These are phyloP conservation scores for Cladophialophora yegresii DNA, from an alignment of 2,329 filamentous ascomycete genomes.

Conservation along the genomic window DNA sequence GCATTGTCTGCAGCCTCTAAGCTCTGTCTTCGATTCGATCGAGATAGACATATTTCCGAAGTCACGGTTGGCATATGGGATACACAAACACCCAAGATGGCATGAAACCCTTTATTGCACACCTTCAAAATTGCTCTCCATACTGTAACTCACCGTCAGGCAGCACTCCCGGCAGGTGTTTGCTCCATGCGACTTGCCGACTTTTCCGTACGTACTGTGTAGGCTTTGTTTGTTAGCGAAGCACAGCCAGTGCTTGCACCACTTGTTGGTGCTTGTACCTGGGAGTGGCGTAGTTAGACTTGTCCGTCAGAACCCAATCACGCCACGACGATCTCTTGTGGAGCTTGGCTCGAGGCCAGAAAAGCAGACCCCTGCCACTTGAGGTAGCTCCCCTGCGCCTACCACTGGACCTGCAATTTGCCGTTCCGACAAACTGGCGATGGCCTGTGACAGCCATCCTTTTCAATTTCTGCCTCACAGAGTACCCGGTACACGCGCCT, in stretches of 20 bases:
- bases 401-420: slow-evolving; percentile 15
- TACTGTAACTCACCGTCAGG: background rate
- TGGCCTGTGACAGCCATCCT: background rate
- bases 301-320: slow-evolving; percentile 7
- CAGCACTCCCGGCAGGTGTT: background rate
- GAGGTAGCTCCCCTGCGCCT: background rate
- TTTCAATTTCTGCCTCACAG: background rate
- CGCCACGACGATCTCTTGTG: slow-evolving; percentile 3
- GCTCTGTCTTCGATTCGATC: too few relatives aligned
- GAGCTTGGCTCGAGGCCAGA: background rate
- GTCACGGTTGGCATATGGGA: too few relatives aligned
- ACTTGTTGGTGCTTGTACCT: background rate
- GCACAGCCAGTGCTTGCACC: background rate
- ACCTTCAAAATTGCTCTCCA: too few relatives aligned
- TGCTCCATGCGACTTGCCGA: background rate
- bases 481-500: background rate
- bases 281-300: background rate
- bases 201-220: background rate
- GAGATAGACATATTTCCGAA: too few relatives aligned
- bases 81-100: too few relatives aligned
- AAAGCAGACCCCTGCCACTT: background rate
- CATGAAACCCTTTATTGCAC: too few relatives aligned
- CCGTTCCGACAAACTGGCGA: background rate
- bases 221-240: background rate
- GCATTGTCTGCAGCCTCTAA: too few relatives aligned